A percentile compares a stretch with the other conserved stretches of the same genome.
Conservation (phyloP, 805 yeast genomes). For the Saturnispora quitensis region DNA sequence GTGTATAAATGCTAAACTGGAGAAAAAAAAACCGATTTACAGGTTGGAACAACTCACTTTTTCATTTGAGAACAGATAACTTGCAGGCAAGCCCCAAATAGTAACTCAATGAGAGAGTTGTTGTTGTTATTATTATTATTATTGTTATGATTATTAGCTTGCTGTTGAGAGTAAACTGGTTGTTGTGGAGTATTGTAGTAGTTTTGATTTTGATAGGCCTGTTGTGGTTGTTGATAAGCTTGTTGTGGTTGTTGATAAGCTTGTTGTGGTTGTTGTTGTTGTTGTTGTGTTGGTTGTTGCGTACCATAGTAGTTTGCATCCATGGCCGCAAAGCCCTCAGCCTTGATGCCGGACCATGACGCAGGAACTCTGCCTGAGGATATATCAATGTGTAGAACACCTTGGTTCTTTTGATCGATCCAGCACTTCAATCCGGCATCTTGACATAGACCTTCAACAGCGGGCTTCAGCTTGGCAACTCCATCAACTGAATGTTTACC, state of each 20-base stretch:
- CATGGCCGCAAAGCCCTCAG: slow-evolving; percentile 28
- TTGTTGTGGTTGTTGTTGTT: slow-evolving; percentile 17
- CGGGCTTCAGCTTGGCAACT: slow-evolving; percentile 83
- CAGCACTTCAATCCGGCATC: slow-evolving; percentile 53
- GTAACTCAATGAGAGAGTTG: neutral
- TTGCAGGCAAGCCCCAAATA: slow-evolving; percentile 1
- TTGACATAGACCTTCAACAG: slow-evolving; percentile 67
- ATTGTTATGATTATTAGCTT: slow-evolving; percentile 14
- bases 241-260: slow-evolving; percentile 16
- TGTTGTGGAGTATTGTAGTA: slow-evolving; percentile 27
- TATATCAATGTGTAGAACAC: slow-evolving; percentile 69
- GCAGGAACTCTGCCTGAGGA: slow-evolving; percentile 37
- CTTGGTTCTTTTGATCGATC: slow-evolving; percentile 65
- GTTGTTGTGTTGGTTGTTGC: slow-evolving; percentile 10
- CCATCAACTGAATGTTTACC: slow-evolving; percentile 79
- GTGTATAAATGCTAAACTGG: neutral
- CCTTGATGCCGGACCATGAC: slow-evolving; percentile 24
- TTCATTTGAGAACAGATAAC: slow-evolving; percentile 1
- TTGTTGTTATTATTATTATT: slow-evolving; percentile 14
- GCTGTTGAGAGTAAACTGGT: slow-evolving; percentile 22
- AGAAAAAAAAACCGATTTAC: neutral
- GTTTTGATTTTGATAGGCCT: slow-evolving; percentile 17
- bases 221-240: slow-evolving; percentile 17
- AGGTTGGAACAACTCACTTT: neutral
- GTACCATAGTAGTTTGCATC: slow-evolving; percentile 17